A percentile compares a stretch with the other conserved stretches of the same genome.
These are phyloP conservation scores for Thalassiosira mediterranea DNA, from an alignment of 352 stramenopile species.

Conservation along the genomic window DNA sequence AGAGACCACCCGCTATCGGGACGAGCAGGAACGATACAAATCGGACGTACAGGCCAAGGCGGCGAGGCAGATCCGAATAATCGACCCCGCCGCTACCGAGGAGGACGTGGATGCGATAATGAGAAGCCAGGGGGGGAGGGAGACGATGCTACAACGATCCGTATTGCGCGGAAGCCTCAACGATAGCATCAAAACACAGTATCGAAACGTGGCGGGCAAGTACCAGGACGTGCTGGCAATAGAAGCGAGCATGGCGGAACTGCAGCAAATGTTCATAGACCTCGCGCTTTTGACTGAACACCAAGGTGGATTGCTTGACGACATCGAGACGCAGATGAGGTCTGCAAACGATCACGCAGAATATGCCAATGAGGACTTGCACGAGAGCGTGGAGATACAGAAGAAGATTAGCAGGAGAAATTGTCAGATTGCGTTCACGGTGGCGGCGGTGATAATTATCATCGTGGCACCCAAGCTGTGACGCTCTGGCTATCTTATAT, in stretches of 20 bases:
- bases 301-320: slow-evolving; percentile 96
- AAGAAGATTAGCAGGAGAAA: slow-evolving; percentile 96
- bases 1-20: slow-evolving; percentile 98
- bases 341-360: slow-evolving; percentile 95
- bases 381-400: slow-evolving; percentile 94
- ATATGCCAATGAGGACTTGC: slow-evolving; percentile 94
- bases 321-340: slow-evolving; percentile 96
- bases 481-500: too few species aligned
- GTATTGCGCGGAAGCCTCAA: slow-evolving; percentile 83
- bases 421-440: slow-evolving; percentile 81
- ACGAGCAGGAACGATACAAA: slow-evolving; percentile 97
- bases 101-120: slow-evolving; percentile 97
- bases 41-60: slow-evolving; percentile 97
- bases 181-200: slow-evolving; percentile 88
- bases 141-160: slow-evolving; percentile 76
- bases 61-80: slow-evolving; percentile 95
- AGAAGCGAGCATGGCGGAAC: slow-evolving; percentile 94
- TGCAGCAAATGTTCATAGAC: slow-evolving; percentile 99
- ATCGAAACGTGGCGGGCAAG: slow-evolving; percentile 95
- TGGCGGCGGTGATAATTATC: slow-evolving; percentile 71
- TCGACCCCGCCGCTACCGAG: slow-evolving; percentile 96
- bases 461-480: too few species aligned
- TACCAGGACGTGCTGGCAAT: slow-evolving; percentile 97
- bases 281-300: slow-evolving; percentile 97
- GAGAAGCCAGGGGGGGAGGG: slow-evolving; percentile 83